A percentile compares a stretch with the other conserved stretches of the same genome.
phyloP scores from a whole-genome alignment of 139 green algal species.

The Asterochloris sp. region DNA sequence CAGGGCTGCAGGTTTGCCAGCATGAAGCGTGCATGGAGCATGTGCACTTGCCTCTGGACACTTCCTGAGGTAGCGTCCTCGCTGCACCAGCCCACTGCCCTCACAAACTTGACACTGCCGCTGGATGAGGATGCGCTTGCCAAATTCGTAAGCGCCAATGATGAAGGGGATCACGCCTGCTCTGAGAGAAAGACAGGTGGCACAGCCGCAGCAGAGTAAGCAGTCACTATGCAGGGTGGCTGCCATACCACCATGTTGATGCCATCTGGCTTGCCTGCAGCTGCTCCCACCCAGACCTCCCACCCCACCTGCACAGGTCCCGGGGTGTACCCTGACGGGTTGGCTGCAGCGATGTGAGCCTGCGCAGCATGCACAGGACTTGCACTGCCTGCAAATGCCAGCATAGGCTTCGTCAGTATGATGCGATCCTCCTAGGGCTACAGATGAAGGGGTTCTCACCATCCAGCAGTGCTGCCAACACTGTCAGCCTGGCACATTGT shows the following conservation, averaged over 20 bases:
- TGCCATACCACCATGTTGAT: not conserved
- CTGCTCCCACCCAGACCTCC: conserved; percentile 69
- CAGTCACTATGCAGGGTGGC: too few relatives aligned
- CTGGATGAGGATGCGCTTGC: conserved; percentile 86
- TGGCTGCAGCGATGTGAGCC: not conserved
- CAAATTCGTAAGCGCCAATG: conserved; percentile 79
- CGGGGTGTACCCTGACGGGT: conserved; percentile 1
- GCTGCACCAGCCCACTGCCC: conserved; percentile 67
- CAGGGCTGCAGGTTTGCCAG: too few relatives aligned
- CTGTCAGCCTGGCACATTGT: not conserved
- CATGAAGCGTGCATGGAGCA: too few relatives aligned
- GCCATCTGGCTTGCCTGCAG: not conserved
- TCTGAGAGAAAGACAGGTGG: too few relatives aligned
- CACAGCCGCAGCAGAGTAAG: too few relatives aligned
- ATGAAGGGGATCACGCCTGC: conserved; percentile 73
- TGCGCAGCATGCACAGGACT: conserved; percentile 1
- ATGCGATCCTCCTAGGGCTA: not conserved
- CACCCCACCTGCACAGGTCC: conserved; percentile 29
- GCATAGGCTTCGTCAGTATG: not conserved
- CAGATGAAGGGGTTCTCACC: not conserved
- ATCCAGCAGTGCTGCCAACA: not conserved
- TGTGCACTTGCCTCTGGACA: conserved; percentile 40
- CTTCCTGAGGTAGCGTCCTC: conserved; percentile 40
- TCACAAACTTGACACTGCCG: conserved; percentile 64
- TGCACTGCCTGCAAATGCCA: not conserved